Base-by-base conservation (phyloP, 306 rosid species). In the Quercus alba region DNA sequence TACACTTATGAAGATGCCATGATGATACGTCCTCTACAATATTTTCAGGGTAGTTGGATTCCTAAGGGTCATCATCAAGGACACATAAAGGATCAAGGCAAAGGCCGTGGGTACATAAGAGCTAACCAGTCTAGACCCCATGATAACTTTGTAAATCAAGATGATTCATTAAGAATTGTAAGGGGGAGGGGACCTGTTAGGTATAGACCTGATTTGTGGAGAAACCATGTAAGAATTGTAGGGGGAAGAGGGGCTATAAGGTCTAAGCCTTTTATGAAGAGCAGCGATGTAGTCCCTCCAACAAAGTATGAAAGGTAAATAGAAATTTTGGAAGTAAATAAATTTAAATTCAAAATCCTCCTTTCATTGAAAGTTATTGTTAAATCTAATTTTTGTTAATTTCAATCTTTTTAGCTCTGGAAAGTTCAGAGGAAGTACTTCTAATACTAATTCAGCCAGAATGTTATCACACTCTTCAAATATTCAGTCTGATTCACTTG, bases 201-300 rank as follows among this genome's bases (percentile, higher is more conserved):
- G 66, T 59, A 21, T 59, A 59, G 25, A 23, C 66, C 66, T 59
- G 33, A 23, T 23, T 8, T 59, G 66, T 21, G 25, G 30, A 59
- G 66, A 21, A 59, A 59, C 30, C 3, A 59, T 23, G 31, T 52
- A 57, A 58, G 76, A 58, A 44, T 55, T 70, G 76, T 75, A 28
- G 31, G 38, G 54, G 84, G 80, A 70, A 57, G 80, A 68, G 84
- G 80, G 66, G 31, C 31, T 59, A 15, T 59, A 59, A 21, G 66
- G 3, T 59, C 25, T 59, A 59, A 13, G 23, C 66, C 66, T 59
- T 10, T 59, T 10, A 23, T 11, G 66, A 59, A 59, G 56, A 25
- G 61, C 52, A 74, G 74, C 9, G 11, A 31, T 75, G 58, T 7
- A 58, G 35, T 46, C 31, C 63, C 72, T 59, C 61, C 72, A 21